Evolutionary conservation across 208 protist species (phyloP), one percentile per base, ranked within the genome.

Genomic region (Leishmania turanica): DNA sequence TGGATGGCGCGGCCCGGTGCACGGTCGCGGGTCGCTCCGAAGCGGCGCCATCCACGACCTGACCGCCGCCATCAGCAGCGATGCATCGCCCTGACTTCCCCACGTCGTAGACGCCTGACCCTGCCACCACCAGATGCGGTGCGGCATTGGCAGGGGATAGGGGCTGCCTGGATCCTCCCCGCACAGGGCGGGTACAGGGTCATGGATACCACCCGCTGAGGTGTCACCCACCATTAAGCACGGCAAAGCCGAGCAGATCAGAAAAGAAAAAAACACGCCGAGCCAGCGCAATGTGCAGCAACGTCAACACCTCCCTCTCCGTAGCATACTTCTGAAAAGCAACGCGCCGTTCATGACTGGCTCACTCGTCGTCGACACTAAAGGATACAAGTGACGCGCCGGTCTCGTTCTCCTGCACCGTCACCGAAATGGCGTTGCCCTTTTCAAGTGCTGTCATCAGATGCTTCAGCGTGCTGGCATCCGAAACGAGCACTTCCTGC

Each of bases 361-460:
- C 54, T 77, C 79, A 87, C 27, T 80, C 80, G 2, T 82, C 74
- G 9, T 85, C 81, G 0, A 82, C 51, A 6, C 24, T 69, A 24
- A 79, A 88, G 15, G 77, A 88, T 27, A 83, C 47, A 66, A 85
- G 77, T n/a, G 47, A 11, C 2, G 78, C 81, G 1, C 75, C 81
- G 3, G 65, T 71, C 19, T 81, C 78, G 5, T 34, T 81, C 73
- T 85, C 85, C 27, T 73, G 54, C 4, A 89, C 76, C 7, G 47
- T 81, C 27, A 89, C 85, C n/a, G 71, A 27, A 27, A 89, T 78
- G 8, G 40, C 47, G 13, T 40, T 76, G 3, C 82, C 85, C 1
- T 60, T 66, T 45, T 86, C 56, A 15, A 89, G 79, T 7, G 42
- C 82, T 19, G 6, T 58, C 34, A 47, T 68, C 65, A 89, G 45